Conservation (phyloP, 2,329 filamentous ascomycete genomes). For the Leptographium flavum region DNA sequence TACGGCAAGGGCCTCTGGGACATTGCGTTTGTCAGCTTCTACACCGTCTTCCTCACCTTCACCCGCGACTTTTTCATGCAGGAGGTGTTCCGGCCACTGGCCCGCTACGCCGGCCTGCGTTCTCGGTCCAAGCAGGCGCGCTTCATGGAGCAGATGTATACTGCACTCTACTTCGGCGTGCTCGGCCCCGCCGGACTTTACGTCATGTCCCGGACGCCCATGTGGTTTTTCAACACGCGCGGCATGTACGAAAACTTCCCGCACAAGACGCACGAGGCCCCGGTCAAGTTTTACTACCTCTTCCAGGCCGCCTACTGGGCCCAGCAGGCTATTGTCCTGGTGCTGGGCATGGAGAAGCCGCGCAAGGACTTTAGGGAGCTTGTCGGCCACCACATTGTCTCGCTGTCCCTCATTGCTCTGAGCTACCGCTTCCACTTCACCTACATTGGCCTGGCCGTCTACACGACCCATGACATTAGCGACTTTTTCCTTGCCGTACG, state of each 20-base stretch:
- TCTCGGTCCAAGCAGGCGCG: constrained; percentile 67
- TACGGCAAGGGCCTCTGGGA: constrained; percentile 88
- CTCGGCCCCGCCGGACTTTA: constrained; percentile 76
- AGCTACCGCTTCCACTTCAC: constrained; percentile 96
- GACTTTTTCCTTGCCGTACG: constrained; percentile 90
- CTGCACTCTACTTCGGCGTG: constrained; percentile 74
- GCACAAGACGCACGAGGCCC: constrained; percentile 62
- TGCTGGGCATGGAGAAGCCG: constrained; percentile 81
- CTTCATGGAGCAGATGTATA: constrained; percentile 96
- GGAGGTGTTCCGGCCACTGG: constrained; percentile 65
- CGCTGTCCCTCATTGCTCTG: constrained; percentile 64
- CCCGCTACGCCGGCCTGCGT: constrained; percentile 52
- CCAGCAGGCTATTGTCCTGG: constrained; percentile 78
- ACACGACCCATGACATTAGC: constrained; percentile 86
- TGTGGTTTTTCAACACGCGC: constrained; percentile 90
- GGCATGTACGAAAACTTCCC: constrained; percentile 87
- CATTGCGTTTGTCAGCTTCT: constrained; percentile 76
- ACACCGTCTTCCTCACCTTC: constrained; percentile 79
- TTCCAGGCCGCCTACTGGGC: constrained; percentile 93
- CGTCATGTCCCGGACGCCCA: constrained; percentile 79
- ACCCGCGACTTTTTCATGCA: constrained; percentile 96
- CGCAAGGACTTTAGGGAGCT: constrained; percentile 92
- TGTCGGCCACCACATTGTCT: constrained; percentile 83
- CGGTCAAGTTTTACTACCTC: constrained; percentile 92
- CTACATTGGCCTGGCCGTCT: constrained; percentile 85